phyloP scores from a whole-genome alignment of 1,284 basidiomycete species.

The Tremellales sp. region DNA sequence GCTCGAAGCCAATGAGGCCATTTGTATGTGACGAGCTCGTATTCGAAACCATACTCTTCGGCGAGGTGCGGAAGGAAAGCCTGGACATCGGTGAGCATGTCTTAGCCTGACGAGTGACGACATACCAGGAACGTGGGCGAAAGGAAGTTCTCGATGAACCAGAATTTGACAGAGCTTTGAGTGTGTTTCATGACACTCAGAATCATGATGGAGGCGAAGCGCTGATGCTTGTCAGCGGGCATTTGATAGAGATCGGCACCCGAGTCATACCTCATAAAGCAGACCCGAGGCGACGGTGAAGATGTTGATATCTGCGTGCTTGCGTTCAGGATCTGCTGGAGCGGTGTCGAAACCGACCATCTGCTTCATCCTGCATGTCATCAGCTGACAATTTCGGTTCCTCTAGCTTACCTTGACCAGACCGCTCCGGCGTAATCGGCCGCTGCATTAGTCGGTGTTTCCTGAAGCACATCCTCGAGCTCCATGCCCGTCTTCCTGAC shows the following conservation, averaged over 20 bases:
- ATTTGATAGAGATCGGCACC: neutral
- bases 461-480: slow-evolving; percentile 68
- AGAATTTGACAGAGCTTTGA: slow-evolving; percentile 90
- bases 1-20: slow-evolving; percentile 97
- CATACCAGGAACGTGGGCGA: slow-evolving; percentile 90
- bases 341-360: slow-evolving; percentile 30
- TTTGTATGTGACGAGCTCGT: slow-evolving; percentile 96
- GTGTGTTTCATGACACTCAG: slow-evolving; percentile 92
- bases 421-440: slow-evolving; percentile 14
- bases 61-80: slow-evolving; percentile 94
- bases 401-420: slow-evolving; percentile 25
- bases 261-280: slow-evolving; percentile 73
- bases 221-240: slow-evolving; percentile 53
- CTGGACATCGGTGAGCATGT: slow-evolving; percentile 47
- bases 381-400: neutral
- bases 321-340: slow-evolving; percentile 25
- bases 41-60: slow-evolving; percentile 80
- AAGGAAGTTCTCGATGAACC: slow-evolving; percentile 98
- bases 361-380: slow-evolving; percentile 31
- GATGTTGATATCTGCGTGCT: slow-evolving; percentile 85
- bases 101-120: slow-evolving; percentile 10
- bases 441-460: slow-evolving; percentile 22
- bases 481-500: slow-evolving; percentile 71
- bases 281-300: slow-evolving; percentile 97
- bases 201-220: slow-evolving; percentile 98